Evolutionary conservation across 2,329 filamentous ascomycete genomes (phyloP).

Genomic region (Alternaria sp.): DNA sequence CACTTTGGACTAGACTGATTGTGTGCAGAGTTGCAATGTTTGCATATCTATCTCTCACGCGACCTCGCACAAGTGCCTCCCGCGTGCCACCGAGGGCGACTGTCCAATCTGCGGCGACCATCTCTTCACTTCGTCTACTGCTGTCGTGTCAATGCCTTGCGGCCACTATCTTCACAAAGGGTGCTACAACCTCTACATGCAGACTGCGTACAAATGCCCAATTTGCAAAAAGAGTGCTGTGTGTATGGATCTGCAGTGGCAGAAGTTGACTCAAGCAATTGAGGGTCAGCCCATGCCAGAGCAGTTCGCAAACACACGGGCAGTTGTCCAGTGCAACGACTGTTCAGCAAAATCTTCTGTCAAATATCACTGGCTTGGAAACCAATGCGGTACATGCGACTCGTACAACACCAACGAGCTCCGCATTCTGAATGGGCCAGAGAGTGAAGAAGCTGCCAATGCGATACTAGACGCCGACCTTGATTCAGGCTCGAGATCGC

Average conservation of each 20-base stretch:
- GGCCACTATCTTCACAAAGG: constrained; percentile 93
- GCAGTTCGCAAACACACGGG: constrained; percentile 79
- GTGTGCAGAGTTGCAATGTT: constrained; percentile 71
- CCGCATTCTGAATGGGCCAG: constrained; percentile 50
- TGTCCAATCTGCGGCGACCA: constrained; percentile 97
- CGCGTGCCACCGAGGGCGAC: constrained; percentile 78
- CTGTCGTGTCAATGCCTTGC: constrained; percentile 92
- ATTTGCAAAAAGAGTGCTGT: constrained; percentile 96
- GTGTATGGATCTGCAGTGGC: constrained; percentile 96
- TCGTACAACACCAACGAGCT: constrained; percentile 61
- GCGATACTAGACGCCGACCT: constrained; percentile 39
- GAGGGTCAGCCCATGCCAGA: constrained; percentile 88
- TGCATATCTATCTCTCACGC: constrained; percentile 91
- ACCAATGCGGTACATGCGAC: constrained; percentile 76
- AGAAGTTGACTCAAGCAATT: constrained; percentile 87
- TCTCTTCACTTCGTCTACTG: constrained; percentile 88
- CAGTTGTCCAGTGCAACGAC: constrained; percentile 91
- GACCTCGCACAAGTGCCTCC: constrained; percentile 88
- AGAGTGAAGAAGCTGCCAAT: constrained; percentile 45
- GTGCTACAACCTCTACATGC: constrained; percentile 88
- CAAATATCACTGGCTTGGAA: constrained; percentile 90
- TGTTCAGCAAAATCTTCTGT: constrained; percentile 88
- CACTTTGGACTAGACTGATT: constrained; percentile 27
- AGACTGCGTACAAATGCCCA: constrained; percentile 91
- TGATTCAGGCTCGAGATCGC: constrained; percentile 35